Percentiles rank a stretch among this genome's conserved stretches.
phyloP scores from a whole-genome alignment of 2,329 filamentous ascomycete species.

The Leptographium galeiforme region DNA sequence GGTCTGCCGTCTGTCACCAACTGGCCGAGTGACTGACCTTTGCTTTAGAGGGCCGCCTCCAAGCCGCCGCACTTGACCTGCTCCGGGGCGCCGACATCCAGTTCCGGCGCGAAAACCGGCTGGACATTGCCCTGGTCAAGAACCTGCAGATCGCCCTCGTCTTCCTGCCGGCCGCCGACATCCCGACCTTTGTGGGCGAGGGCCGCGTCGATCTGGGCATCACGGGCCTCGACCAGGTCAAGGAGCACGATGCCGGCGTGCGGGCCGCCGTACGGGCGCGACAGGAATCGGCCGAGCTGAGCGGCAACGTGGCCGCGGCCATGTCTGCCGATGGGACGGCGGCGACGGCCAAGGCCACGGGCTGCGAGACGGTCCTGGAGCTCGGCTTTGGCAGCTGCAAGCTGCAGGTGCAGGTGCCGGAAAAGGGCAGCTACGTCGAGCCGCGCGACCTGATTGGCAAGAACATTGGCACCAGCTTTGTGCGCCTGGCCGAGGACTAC shows the following conservation, averaged over 20 bases:
- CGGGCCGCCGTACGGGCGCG: slow-evolving; percentile 33
- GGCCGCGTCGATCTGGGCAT: slow-evolving; percentile 85
- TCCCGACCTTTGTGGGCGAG: slow-evolving; percentile 93
- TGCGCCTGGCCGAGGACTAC: slow-evolving; percentile 68
- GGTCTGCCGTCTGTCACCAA: neutral
- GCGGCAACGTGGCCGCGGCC: slow-evolving; percentile 10
- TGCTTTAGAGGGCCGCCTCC: slow-evolving; percentile 71
- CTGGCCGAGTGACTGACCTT: neutral
- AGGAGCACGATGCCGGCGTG: slow-evolving; percentile 66
- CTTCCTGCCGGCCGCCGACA: slow-evolving; percentile 93
- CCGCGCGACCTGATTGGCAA: slow-evolving; percentile 75
- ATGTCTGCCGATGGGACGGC: slow-evolving; percentile 16
- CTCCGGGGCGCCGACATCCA: slow-evolving; percentile 91
- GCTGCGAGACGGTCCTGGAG: slow-evolving; percentile 78
- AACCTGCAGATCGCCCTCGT: slow-evolving; percentile 91
- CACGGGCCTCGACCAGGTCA: slow-evolving; percentile 84
- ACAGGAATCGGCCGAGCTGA: slow-evolving; percentile 29
- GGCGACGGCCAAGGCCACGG: slow-evolving; percentile 28
- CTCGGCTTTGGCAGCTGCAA: slow-evolving; percentile 84
- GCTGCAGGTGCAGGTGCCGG: slow-evolving; percentile 92
- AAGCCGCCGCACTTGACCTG: slow-evolving; percentile 77
- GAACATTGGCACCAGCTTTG: slow-evolving; percentile 93
- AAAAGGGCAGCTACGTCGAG: slow-evolving; percentile 59
- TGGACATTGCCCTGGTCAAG: slow-evolving; percentile 96
- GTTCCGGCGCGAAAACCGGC: slow-evolving; percentile 85